Evolutionary conservation across 768 basidiomycete genomes (phyloP).

Genomic region (Pholiota molesta): DNA sequence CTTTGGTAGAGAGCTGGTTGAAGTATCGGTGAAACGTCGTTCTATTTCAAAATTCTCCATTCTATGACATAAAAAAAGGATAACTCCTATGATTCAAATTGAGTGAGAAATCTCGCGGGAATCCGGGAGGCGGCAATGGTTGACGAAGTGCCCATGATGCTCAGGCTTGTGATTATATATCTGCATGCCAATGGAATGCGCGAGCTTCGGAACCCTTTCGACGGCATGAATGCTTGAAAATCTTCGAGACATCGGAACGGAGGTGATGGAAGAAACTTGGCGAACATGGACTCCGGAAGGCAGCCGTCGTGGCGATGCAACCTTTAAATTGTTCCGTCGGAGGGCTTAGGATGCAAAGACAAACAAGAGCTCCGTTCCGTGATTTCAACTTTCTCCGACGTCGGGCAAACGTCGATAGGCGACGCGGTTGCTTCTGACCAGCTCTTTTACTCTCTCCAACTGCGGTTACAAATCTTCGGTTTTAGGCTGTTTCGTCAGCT

Average conservation of each 20-base stretch:
- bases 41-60: too few species aligned
- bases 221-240: background rate
- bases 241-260: background rate
- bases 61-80: too few species aligned
- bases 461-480: background rate
- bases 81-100: too few species aligned
- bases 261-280: background rate
- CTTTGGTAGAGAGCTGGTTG: too few species aligned
- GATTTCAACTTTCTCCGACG: background rate
- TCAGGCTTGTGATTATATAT: background rate
- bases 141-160: background rate
- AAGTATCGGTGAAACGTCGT: too few species aligned
- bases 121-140: background rate
- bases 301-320: background rate
- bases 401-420: too few species aligned
- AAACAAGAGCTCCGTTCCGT: background rate
- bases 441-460: background rate
- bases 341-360: background rate
- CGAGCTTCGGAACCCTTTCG: background rate
- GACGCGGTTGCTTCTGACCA: background rate
- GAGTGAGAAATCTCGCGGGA: background rate
- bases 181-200: background rate
- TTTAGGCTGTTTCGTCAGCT: too few species aligned
- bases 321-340: background rate
- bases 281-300: background rate